Base-by-base conservation (phyloP, 2,329 filamentous ascomycete species). In the Neopestalotiopsis sp. region DNA sequence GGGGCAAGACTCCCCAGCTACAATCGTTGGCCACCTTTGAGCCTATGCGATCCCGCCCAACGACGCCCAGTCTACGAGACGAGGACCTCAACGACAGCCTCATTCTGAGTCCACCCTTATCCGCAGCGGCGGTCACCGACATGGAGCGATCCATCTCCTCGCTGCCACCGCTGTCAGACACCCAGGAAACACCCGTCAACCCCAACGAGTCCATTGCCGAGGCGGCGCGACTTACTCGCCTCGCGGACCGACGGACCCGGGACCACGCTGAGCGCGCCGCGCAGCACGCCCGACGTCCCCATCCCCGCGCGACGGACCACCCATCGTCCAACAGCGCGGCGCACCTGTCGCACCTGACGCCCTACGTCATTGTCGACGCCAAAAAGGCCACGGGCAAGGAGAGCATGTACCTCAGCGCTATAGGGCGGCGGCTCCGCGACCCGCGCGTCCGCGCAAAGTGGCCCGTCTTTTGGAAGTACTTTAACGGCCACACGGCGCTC, bases 401-500 rank as follows among this genome's bases (percentile, higher is more conserved):
- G 80, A 92, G 91, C 1, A 86, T 92, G 20, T 97, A 91, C 75
- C 82, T 91, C 13, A 84, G 84, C n/a, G 87, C 88, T 52, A 89
- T 91, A 67, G 86, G 82, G 6, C 81, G 81, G 62, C 83, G 88
- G 10, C 83, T 91, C 59, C 52, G 71, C 17, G 72, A 90, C 71
- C 82, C 84, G 17, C 88, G 90, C 69, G 80, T 93, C 14, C 85
- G 88, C 57, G 86, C 89, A 68, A 86, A 88, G 62, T 97, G 94
- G 92, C 88, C 89, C 2, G 84, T 87, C 59, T 90, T 97, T 74
- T 87, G 91, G 75, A 94, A 92, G 79, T 96, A 98, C 79, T 94
- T 98, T 74, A 95, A 98, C 78, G 96, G 96, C 1, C 88, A 87
- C 68, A 91, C 92, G 76, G 91, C 95, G 2, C 84, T 98, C 69